Percentiles rank a stretch among this genome's conserved stretches.
Evolutionary conservation across 805 yeast species (phyloP).

Genomic region (Dipodascus albidus): DNA sequence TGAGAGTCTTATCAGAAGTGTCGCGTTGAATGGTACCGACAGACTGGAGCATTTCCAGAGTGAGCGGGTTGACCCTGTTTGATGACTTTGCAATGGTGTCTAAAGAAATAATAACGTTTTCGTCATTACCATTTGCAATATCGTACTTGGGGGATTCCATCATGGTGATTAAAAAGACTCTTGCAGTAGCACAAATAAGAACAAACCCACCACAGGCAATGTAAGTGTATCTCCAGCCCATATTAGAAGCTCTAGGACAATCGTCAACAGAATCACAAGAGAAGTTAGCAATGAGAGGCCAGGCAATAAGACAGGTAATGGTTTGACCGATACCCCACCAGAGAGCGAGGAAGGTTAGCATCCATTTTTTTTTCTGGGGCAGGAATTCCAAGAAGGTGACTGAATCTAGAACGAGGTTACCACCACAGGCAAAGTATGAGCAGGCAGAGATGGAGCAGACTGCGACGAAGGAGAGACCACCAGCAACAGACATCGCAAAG

Average conservation of each 20-base stretch:
- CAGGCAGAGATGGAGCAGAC: constrained; percentile 37
- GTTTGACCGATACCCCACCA: constrained; percentile 58
- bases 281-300: constrained; percentile 42
- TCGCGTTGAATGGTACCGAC: constrained; percentile 28
- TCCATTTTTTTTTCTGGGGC: constrained; percentile 38
- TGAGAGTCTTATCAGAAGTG: constrained; percentile 15
- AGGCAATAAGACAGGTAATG: constrained; percentile 36
- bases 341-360: constrained; percentile 39
- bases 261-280: constrained; percentile 31
- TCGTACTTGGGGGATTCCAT: constrained; percentile 46
- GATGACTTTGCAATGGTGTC: constrained; percentile 38
- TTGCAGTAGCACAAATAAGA: constrained; percentile 33
- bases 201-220: constrained; percentile 44
- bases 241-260: constrained; percentile 36
- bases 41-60: constrained; percentile 35
- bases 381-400: constrained; percentile 40
- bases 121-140: constrained; percentile 40
- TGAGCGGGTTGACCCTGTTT: constrained; percentile 29
- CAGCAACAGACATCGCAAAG: constrained; percentile 42
- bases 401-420: constrained; percentile 44
- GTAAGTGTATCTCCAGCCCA: constrained; percentile 51
- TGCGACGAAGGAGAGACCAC: constrained; percentile 36
- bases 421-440: constrained; percentile 38
- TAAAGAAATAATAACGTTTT: constrained; percentile 33
- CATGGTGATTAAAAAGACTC: constrained; percentile 33